phyloP scores from a whole-genome alignment of 441 rosid species.

The Croton laevigatus region DNA sequence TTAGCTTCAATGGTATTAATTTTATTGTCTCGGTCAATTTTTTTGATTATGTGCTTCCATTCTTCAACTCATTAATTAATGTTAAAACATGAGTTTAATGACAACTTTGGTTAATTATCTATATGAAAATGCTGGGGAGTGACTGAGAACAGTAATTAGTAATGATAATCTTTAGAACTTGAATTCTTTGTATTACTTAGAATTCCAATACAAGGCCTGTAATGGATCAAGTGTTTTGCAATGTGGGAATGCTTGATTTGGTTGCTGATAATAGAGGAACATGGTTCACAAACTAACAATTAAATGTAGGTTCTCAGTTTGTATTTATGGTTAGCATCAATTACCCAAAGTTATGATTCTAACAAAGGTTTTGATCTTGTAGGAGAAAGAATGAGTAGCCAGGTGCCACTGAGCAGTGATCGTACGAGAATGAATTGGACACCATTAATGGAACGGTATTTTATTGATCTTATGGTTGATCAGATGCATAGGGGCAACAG shows the following conservation, averaged over 20 bases:
- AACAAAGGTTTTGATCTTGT: not conserved
- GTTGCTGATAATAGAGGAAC: not conserved
- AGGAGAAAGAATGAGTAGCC: slow-evolving; percentile 31
- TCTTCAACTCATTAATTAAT: not conserved
- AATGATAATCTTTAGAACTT: not conserved
- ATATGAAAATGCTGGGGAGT: not conserved
- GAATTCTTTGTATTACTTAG: not conserved
- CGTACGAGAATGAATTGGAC: slow-evolving; percentile 43
- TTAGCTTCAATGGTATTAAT: not conserved
- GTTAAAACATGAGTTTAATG: not conserved
- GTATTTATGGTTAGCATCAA: not conserved
- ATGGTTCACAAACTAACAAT: not conserved
- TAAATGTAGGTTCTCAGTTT: not conserved
- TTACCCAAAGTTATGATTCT: not conserved
- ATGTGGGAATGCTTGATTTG: slow-evolving; percentile 1
- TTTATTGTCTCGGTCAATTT: not conserved
- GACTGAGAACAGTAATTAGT: not conserved
- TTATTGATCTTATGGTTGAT: slow-evolving; percentile 53
- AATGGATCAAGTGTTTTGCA: not conserved
- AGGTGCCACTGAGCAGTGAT: slow-evolving; percentile 22
- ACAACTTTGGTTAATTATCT: not conserved
- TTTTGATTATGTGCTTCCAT: not conserved
- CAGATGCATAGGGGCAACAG: slow-evolving; percentile 53
- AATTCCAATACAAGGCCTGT: not conserved
- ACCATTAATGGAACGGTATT: slow-evolving; percentile 42